A percentile compares a stretch with the other conserved stretches of the same genome.
phyloP scores from a whole-genome alignment of 2,329 filamentous ascomycete species.

The Trichophyton rubrum region DNA sequence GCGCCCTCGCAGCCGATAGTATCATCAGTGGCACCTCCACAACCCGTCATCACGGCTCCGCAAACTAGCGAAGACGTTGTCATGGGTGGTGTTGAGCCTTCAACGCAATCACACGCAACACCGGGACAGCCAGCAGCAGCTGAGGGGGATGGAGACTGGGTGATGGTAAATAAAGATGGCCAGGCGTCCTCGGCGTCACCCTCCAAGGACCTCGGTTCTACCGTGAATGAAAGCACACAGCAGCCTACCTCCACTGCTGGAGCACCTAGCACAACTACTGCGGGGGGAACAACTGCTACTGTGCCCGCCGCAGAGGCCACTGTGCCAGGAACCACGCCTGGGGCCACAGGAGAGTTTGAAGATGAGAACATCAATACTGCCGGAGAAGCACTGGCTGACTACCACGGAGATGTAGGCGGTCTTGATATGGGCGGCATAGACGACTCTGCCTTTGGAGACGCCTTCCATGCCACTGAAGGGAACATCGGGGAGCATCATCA shows the following conservation, averaged over 20 bases:
- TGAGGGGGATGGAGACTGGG: constrained; percentile 51
- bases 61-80: constrained; percentile 31
- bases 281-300: constrained; percentile 19
- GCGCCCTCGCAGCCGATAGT: not conserved
- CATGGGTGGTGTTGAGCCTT: constrained; percentile 41
- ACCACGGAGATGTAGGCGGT: constrained; percentile 46
- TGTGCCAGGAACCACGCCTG: constrained; percentile 11
- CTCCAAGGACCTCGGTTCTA: constrained; percentile 9
- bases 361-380: constrained; percentile 47
- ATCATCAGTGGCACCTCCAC: constrained; percentile 6
- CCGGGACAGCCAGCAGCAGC: constrained; percentile 41
- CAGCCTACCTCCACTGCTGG: not conserved
- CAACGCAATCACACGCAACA: constrained; percentile 22
- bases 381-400: constrained; percentile 57
- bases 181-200: constrained; percentile 18
- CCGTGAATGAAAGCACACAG: constrained; percentile 3
- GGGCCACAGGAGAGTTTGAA: constrained; percentile 4
- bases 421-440: constrained; percentile 53
- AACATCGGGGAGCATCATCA: constrained; percentile 26
- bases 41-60: constrained; percentile 8
- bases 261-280: not conserved
- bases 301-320: constrained; percentile 32
- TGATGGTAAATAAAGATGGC: constrained; percentile 56
- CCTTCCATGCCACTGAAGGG: constrained; percentile 52
- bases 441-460: constrained; percentile 72